A percentile compares a stretch with the other conserved stretches of the same genome.
phyloP scores from a whole-genome alignment of 768 basidiomycete genomes.

The Artomyces pyxidatus region DNA sequence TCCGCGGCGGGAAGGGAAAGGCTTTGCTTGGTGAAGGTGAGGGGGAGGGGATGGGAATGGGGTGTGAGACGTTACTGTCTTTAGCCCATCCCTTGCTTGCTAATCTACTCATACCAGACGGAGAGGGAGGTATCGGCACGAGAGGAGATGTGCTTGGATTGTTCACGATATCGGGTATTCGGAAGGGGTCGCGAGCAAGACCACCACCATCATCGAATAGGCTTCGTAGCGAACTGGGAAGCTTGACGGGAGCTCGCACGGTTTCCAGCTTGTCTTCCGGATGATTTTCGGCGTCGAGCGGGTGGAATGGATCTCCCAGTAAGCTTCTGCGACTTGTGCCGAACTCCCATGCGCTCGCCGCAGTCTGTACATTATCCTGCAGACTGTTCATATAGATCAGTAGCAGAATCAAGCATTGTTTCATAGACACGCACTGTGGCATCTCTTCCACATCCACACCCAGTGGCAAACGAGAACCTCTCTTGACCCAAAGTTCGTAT shows the following conservation, averaged over 20 bases:
- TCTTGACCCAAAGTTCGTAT: constrained; percentile 63
- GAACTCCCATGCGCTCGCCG: constrained; percentile 60
- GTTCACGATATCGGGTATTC: constrained; percentile 29
- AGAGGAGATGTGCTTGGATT: no score
- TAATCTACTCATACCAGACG: no score
- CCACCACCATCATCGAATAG: constrained; percentile 61
- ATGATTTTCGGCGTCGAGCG: constrained; percentile 3
- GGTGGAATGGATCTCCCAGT: no score
- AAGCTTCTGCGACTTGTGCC: constrained; percentile 54
- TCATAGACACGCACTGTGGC: no score
- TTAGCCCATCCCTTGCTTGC: no score
- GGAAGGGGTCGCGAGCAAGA: constrained; percentile 32
- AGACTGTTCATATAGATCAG: constrained; percentile 19
- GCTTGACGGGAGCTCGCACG: constrained; percentile 41
- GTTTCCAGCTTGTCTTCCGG: constrained; percentile 19
- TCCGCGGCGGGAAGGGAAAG: no score
- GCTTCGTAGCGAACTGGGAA: constrained; percentile 71
- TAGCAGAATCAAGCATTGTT: no score
- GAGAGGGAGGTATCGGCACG: no score
- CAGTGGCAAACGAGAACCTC: constrained; percentile 35
- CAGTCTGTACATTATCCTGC: constrained; percentile 3
- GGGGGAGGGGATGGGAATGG: constrained; percentile 12
- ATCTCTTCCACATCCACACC: no score
- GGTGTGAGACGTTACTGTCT: constrained; percentile 10
- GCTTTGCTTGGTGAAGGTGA: no score